Conservation (phyloP, 495 filamentous ascomycete genomes). For the Neurospora sp. region DNA sequence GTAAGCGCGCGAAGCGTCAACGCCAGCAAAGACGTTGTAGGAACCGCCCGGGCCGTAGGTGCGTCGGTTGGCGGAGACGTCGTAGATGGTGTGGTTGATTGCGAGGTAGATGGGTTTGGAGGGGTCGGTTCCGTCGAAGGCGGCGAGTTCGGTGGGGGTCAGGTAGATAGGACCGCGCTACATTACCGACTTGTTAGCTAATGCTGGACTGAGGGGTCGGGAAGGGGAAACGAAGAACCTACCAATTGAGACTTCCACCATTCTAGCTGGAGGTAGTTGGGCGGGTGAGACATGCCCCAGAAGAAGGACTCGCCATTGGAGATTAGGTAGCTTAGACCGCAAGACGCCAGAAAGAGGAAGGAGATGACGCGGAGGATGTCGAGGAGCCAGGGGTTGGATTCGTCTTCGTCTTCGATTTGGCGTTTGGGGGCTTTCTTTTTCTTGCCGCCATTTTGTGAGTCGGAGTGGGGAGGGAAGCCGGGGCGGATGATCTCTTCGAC, state of each 20-base stretch:
- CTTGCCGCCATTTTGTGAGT: conserved; percentile 3
- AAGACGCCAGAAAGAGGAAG: conserved; percentile 58
- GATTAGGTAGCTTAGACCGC: conserved; percentile 68
- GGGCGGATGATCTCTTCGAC: background rate
- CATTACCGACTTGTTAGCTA: conserved; percentile 4
- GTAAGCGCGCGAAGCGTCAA: conserved; percentile 80
- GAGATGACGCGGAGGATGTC: conserved; percentile 69
- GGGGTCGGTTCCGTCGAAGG: conserved; percentile 70
- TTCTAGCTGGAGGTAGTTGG: conserved; percentile 54
- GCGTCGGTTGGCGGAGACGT: conserved; percentile 63
- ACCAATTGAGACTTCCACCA: conserved; percentile 56
- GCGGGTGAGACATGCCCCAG: conserved; percentile 46
- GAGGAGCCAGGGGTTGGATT: conserved; percentile 35
- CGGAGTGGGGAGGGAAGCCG: background rate
- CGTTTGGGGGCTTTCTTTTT: conserved; percentile 8
- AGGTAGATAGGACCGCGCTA: conserved; percentile 42
- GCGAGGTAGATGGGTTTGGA: conserved; percentile 77
- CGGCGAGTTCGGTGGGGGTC: conserved; percentile 60
- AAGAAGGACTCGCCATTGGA: conserved; percentile 56
- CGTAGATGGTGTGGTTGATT: conserved; percentile 89
- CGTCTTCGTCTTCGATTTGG: conserved; percentile 30
- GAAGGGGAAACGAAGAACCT: conserved; percentile 10
- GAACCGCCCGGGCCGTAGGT: conserved; percentile 85
- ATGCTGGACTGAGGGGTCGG: background rate
- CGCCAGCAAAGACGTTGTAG: conserved; percentile 81